Evolutionary conservation across 78 protist species (phyloP).

Genomic region (Guillardia theta): DNA sequence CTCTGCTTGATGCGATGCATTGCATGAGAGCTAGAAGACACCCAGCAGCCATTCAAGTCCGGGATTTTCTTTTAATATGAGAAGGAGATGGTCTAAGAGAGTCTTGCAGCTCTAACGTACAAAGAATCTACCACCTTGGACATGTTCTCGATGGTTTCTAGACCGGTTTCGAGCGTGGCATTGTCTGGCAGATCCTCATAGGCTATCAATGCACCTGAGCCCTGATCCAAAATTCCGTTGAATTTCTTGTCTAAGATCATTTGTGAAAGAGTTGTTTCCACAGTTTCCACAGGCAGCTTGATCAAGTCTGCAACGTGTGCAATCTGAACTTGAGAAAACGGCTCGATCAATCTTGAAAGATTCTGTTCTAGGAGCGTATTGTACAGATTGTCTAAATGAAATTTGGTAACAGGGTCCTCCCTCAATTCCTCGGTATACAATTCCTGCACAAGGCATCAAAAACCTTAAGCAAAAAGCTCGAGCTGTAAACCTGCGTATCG

Average conservation of each 20-base stretch:
- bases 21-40: too few species aligned
- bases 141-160: constrained; percentile 76
- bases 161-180: constrained; percentile 66
- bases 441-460: not conserved
- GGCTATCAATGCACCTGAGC: constrained; percentile 86
- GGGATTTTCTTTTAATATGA: too few species aligned
- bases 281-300: constrained; percentile 68
- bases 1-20: too few species aligned
- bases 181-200: constrained; percentile 66
- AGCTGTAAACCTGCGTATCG: not conserved
- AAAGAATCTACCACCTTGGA: constrained; percentile 45
- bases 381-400: constrained; percentile 70
- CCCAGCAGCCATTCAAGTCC: too few species aligned
- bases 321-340: constrained; percentile 87
- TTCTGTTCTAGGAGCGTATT: constrained; percentile 88
- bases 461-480: not conserved
- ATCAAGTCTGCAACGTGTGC: constrained; percentile 82
- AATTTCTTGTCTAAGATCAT: constrained; percentile 95
- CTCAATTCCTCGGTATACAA: constrained; percentile 40
- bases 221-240: constrained; percentile 95
- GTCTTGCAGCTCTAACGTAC: constrained; percentile 32
- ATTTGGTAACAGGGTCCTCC: constrained; percentile 61
- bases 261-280: constrained; percentile 83
- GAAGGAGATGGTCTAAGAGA: too few species aligned
- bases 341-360: constrained; percentile 88